Conservation (phyloP, 805 yeast genomes). For the Saccharomyces eubayanus region DNA sequence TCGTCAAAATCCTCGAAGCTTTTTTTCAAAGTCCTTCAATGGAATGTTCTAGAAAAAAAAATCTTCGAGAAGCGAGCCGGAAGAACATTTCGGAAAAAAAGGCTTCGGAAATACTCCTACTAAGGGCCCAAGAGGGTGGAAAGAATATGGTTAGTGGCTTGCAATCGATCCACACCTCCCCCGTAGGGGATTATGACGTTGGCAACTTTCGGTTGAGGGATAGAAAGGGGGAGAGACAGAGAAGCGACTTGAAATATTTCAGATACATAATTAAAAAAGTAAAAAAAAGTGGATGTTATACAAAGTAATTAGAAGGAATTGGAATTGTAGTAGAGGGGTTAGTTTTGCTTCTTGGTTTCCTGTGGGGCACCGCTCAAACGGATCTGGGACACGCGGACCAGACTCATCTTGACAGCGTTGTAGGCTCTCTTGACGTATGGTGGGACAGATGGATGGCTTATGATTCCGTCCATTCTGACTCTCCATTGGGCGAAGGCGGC, state of each 20-base stretch:
- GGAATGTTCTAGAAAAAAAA: conserved; percentile 8
- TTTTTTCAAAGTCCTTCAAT: conserved; percentile 5
- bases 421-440: conserved; percentile 35
- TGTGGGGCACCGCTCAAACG: conserved; percentile 7
- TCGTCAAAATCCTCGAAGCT: not conserved
- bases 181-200: not conserved
- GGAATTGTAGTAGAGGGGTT: not conserved
- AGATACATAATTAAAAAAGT: not conserved
- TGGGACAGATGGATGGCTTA: conserved; percentile 47
- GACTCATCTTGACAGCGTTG: conserved; percentile 5
- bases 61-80: not conserved
- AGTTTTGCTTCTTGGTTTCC: conserved; percentile 1
- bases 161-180: not conserved
- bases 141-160: not conserved
- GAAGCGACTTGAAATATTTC: not conserved
- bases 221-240: not conserved
- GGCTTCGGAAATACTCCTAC: not conserved
- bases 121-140: not conserved
- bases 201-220: not conserved
- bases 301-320: not conserved
- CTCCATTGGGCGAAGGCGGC: conserved; percentile 60
- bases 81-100: not conserved
- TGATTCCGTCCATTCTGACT: conserved; percentile 51
- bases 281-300: not conserved
- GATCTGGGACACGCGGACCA: conserved; percentile 8